Conservation (phyloP, 164 flowering plant species). For the Houttuynia cordata region DNA sequence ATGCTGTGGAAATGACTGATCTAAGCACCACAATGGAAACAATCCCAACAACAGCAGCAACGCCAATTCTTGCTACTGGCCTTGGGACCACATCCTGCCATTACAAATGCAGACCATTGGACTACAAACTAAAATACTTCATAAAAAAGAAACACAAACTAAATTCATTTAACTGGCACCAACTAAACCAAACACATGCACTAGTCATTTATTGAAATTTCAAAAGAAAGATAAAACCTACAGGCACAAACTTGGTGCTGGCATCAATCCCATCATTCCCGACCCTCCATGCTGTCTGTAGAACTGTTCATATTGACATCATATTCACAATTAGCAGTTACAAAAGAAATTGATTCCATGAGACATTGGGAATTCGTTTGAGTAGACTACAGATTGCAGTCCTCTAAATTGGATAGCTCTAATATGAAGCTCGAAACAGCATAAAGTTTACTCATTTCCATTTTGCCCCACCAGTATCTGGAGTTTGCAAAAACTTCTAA, state of each 20-base stretch:
- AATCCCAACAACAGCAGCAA: slow-evolving; percentile 27
- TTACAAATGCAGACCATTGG: background rate
- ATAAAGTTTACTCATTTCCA: too few species aligned
- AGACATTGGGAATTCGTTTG: too few species aligned
- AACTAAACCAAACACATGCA: background rate
- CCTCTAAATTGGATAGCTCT: too few species aligned
- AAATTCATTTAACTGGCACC: background rate
- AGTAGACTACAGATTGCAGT: too few species aligned
- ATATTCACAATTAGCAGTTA: slow-evolving; percentile 11
- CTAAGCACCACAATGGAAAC: slow-evolving; percentile 57
- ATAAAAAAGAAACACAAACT: background rate
- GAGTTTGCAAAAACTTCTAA: too few species aligned
- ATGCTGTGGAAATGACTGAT: slow-evolving; percentile 75
- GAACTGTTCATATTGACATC: slow-evolving; percentile 37
- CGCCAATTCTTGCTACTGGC: slow-evolving; percentile 68
- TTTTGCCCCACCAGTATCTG: too few species aligned
- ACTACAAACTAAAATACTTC: too few species aligned
- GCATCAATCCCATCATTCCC: slow-evolving; percentile 91
- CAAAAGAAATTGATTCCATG: background rate
- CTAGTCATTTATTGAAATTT: background rate
- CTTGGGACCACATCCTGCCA: slow-evolving; percentile 67
- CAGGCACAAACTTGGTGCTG: slow-evolving; percentile 82
- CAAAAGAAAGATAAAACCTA: slow-evolving; percentile 22
- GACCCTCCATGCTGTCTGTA: slow-evolving; percentile 61
- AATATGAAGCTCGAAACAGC: too few species aligned